Evolutionary conservation across 441 rosid species (phyloP).

Genomic region (Syzygium malaccense): DNA sequence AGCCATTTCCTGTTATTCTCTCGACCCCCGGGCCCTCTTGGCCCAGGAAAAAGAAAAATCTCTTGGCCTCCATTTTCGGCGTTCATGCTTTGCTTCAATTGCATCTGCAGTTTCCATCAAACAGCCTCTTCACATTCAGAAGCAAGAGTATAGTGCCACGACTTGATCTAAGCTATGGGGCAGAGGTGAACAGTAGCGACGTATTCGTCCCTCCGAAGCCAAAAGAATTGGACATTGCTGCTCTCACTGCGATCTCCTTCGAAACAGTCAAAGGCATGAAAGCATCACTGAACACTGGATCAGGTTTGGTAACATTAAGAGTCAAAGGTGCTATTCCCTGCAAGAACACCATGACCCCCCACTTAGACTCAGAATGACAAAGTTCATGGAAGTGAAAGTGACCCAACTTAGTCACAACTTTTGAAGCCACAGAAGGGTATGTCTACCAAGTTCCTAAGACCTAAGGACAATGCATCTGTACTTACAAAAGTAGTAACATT

Average conservation of each 20-base stretch:
- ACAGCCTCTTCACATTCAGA: background rate
- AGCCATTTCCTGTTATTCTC: background rate
- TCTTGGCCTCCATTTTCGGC: background rate
- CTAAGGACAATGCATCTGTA: background rate
- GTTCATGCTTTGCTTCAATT: background rate
- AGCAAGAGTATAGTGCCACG: background rate
- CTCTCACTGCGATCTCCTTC: constrained; percentile 54
- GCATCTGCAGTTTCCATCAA: background rate
- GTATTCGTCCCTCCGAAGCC: constrained; percentile 97
- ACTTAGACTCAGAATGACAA: background rate
- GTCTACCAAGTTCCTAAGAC: background rate
- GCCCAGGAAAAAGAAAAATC: background rate
- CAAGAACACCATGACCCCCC: background rate
- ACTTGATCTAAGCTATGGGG: constrained; percentile 4
- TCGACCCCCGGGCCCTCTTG: background rate
- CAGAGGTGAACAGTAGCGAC: constrained; percentile 49
- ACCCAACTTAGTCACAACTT: accelerated
- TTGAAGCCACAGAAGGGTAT: accelerated
- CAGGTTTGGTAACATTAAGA: constrained; percentile 68
- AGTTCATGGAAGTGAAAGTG: background rate
- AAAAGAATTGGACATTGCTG: constrained; percentile 79
- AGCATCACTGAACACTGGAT: constrained; percentile 52
- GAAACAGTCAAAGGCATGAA: constrained; percentile 68
- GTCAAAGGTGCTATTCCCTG: constrained; percentile 92
- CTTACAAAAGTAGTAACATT: background rate